Evolutionary conservation across 1,284 basidiomycete species (phyloP).

Genomic region (Macrocystidia cucumis): DNA sequence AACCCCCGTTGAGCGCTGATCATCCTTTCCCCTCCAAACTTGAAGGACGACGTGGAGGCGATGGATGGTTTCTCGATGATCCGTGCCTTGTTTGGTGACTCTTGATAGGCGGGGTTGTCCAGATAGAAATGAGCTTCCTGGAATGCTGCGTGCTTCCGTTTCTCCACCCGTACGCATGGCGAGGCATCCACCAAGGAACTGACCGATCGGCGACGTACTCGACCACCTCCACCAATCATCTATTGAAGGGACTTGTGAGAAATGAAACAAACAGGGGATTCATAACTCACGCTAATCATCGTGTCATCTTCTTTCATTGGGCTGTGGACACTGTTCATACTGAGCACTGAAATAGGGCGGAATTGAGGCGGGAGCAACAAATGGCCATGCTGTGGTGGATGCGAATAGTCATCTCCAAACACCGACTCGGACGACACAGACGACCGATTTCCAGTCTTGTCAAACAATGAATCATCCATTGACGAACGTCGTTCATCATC

Average conservation of each 20-base stretch:
- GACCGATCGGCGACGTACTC: constrained; percentile 59
- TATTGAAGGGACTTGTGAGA: constrained; percentile 15
- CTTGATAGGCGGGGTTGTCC: constrained; percentile 22
- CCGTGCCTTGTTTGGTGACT: constrained; percentile 33
- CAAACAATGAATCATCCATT: constrained; percentile 57
- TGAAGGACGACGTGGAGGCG: constrained; percentile 48
- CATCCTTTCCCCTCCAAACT: constrained; percentile 64
- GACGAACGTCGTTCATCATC: constrained; percentile 36
- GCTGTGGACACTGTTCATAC: constrained; percentile 41
- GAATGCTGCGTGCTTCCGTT: constrained; percentile 40
- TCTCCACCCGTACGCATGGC: constrained; percentile 59
- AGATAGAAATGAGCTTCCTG: constrained; percentile 22
- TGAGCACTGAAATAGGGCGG: constrained; percentile 59
- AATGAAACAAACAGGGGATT: too few relatives aligned
- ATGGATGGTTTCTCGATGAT: constrained; percentile 54
- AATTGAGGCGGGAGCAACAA: constrained; percentile 38
- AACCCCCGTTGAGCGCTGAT: constrained; percentile 53
- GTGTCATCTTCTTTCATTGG: constrained; percentile 65
- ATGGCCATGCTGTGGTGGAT: constrained; percentile 18
- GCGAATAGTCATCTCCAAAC: constrained; percentile 46
- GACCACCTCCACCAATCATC: constrained; percentile 71
- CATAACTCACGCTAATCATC: constrained; percentile 64
- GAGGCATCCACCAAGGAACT: constrained; percentile 63
- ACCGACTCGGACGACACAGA: constrained; percentile 55
- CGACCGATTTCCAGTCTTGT: constrained; percentile 45